These are phyloP conservation scores for Avena insularis DNA, from an alignment of 176 grass and related monocot genomes.

Conservation along the genomic window DNA sequence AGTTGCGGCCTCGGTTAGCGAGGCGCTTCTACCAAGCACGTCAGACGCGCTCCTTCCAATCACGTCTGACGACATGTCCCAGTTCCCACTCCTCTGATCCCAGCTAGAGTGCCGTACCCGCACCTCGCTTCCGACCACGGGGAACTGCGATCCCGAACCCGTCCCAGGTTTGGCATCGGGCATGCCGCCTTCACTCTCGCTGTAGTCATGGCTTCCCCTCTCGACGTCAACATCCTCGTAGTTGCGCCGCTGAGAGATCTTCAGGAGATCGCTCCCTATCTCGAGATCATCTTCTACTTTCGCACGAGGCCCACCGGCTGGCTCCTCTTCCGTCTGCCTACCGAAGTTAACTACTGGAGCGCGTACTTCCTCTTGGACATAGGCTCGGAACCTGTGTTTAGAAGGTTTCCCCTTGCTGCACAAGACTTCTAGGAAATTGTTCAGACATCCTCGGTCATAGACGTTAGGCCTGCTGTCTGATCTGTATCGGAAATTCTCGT, in stretches of 20 bases:
- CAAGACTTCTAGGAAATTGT: slow-evolving; percentile 77
- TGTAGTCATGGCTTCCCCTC: slow-evolving; percentile 47
- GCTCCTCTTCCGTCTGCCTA: slow-evolving; percentile 55
- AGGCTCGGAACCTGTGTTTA: slow-evolving; percentile 74
- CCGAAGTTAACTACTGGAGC: slow-evolving; percentile 53
- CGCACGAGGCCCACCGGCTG: slow-evolving; percentile 61
- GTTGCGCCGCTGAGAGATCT: slow-evolving; percentile 81
- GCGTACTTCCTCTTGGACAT: slow-evolving; percentile 65
- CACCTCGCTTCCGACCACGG: slow-evolving; percentile 50
- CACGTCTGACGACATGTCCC: slow-evolving; percentile 62
- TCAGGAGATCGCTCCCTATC: slow-evolving; percentile 80
- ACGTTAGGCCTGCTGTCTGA: slow-evolving; percentile 70
- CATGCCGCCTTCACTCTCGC: slow-evolving; percentile 53
- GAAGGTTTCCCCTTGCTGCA: slow-evolving; percentile 70
- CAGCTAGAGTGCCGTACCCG: slow-evolving; percentile 57
- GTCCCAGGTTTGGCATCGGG: slow-evolving; percentile 27
- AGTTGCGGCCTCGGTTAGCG: slow-evolving; percentile 30
- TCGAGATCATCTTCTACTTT: slow-evolving; percentile 98
- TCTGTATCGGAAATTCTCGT: slow-evolving; percentile 94
- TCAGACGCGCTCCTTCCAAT: slow-evolving; percentile 57
- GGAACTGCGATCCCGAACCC: slow-evolving; percentile 46
- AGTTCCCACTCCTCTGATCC: slow-evolving; percentile 66
- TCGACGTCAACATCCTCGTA: slow-evolving; percentile 73
- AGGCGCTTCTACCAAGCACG: slow-evolving; percentile 51
- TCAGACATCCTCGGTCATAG: slow-evolving; percentile 75